Evolutionary conservation across 805 yeast species (phyloP).

Genomic region (Blastobotrys muscicola): DNA sequence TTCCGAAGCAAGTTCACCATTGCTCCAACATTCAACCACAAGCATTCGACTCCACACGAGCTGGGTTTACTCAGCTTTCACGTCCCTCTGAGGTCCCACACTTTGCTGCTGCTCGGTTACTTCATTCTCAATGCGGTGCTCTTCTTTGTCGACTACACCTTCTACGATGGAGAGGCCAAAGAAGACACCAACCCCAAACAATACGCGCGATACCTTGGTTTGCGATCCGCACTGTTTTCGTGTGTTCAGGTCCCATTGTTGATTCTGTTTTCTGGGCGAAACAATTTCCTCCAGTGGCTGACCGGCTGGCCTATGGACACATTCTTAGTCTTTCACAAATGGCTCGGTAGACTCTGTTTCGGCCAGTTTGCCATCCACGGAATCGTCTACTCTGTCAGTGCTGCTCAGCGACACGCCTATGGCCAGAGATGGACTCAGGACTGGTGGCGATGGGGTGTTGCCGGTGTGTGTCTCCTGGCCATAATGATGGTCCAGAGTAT

Average conservation of each 20-base stretch:
- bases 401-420: slow-evolving; percentile 16
- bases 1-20: slow-evolving; percentile 12
- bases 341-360: slow-evolving; percentile 48
- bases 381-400: slow-evolving; percentile 45
- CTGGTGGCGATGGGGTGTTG: slow-evolving; percentile 34
- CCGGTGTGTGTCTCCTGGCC: slow-evolving; percentile 35
- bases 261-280: slow-evolving; percentile 60
- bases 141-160: slow-evolving; percentile 13
- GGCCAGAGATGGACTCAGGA: slow-evolving; percentile 38
- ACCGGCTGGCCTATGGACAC: slow-evolving; percentile 57
- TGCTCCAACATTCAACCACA: slow-evolving; percentile 21
- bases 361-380: slow-evolving; percentile 49
- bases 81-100: slow-evolving; percentile 31
- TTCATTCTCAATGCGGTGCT: slow-evolving; percentile 23
- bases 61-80: slow-evolving; percentile 8
- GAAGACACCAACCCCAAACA: no score
- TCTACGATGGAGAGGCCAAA: slow-evolving; percentile 8
- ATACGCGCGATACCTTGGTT: slow-evolving; percentile 25
- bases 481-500: slow-evolving; percentile 41
- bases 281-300: slow-evolving; percentile 52
- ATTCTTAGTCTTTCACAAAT: slow-evolving; percentile 52
- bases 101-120: slow-evolving; percentile 27
- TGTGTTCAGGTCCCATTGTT: slow-evolving; percentile 35
- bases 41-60: slow-evolving; percentile 17
- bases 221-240: slow-evolving; percentile 33